Conservation (phyloP, 306 rosid species). For the Sphenostylis stenocarpa region DNA sequence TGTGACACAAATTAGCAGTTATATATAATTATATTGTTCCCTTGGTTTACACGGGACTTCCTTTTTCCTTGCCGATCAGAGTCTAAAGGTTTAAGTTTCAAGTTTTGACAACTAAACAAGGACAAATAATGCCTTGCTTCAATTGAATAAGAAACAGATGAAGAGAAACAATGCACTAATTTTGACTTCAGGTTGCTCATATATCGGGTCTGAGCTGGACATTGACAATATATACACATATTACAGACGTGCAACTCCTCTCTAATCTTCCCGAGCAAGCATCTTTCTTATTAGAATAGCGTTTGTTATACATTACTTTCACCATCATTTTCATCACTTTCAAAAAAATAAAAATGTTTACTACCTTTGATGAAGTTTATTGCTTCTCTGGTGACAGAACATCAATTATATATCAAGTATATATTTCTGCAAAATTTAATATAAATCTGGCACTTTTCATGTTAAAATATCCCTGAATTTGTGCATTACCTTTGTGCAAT, state of each 20-base stretch:
- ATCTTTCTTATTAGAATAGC: background rate
- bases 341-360: no score
- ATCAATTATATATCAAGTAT: background rate
- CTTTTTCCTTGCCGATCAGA: no score
- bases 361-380: background rate
- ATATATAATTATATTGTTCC: background rate
- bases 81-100: background rate
- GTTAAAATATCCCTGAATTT: no score
- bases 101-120: background rate
- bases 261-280: background rate
- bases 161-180: background rate
- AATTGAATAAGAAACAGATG: background rate
- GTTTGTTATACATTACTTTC: background rate
- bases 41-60: no score
- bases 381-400: background rate
- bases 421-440: no score
- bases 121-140: background rate
- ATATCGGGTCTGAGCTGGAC: background rate
- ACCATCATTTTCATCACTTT: background rate
- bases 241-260: background rate
- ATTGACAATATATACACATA: background rate
- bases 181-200: slow-evolving; percentile 4
- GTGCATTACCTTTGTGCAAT: no score
- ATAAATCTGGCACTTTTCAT: no score
- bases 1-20: background rate